phyloP scores from a whole-genome alignment of 768 basidiomycete species.

The Phaffia tasmanica region DNA sequence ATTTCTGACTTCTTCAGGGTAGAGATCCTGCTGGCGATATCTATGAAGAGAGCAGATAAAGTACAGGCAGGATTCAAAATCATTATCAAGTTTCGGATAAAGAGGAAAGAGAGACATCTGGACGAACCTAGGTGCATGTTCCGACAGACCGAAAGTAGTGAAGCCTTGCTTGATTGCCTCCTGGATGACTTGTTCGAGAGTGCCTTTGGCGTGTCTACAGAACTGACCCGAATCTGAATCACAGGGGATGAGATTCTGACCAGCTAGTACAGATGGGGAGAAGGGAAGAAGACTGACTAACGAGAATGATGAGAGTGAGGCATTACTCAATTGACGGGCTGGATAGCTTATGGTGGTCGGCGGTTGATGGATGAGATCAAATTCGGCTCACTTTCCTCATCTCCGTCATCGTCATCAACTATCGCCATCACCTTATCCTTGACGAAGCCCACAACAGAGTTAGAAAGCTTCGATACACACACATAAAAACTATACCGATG shows the following conservation, averaged over 20 bases:
- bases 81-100: too few species aligned
- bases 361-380: too few species aligned
- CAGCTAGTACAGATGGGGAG: neutral
- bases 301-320: conserved; percentile 27
- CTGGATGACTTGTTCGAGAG: conserved; percentile 65
- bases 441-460: too few species aligned
- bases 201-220: conserved; percentile 76
- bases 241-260: neutral
- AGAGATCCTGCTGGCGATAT: conserved; percentile 67
- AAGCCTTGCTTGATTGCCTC: conserved; percentile 73
- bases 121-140: conserved; percentile 62
- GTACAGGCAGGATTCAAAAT: too few species aligned
- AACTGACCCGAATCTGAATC: conserved; percentile 66
- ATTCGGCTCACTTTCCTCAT: too few species aligned
- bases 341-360: too few species aligned
- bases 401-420: too few species aligned
- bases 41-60: conserved; percentile 35
- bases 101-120: neutral
- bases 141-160: conserved; percentile 70
- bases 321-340: conserved; percentile 5
- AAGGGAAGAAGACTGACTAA: neutral
- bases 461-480: too few species aligned
- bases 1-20: conserved; percentile 79
- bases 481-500: conserved; percentile 45
- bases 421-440: too few species aligned